phyloP scores from a whole-genome alignment of 371 early-diverging fungal species.

The Mortierella sp. region DNA sequence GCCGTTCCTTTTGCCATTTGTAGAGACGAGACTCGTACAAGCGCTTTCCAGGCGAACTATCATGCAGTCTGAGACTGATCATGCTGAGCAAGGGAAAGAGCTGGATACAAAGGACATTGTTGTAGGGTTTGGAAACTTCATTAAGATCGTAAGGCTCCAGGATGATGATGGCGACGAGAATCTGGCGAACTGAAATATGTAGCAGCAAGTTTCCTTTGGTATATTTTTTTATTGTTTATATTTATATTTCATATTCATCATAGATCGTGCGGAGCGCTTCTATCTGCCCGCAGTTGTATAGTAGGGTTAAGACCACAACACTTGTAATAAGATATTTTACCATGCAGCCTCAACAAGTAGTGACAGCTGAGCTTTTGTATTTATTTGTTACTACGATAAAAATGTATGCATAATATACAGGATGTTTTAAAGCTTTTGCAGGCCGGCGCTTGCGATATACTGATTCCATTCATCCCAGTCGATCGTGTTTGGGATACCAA shows the following conservation, averaged over 20 bases:
- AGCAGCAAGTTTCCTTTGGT: background rate
- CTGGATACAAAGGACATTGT: slow-evolving; percentile 37
- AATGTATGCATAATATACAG: background rate
- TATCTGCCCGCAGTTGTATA: background rate
- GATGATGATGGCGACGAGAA: slow-evolving; percentile 43
- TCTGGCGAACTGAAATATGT: background rate
- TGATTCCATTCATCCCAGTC: slow-evolving; percentile 58
- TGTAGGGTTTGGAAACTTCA: slow-evolving; percentile 52
- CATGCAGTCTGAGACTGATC: background rate
- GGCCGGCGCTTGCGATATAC: slow-evolving; percentile 48
- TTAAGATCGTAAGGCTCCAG: slow-evolving; percentile 47
- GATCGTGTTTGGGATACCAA: slow-evolving; percentile 53
- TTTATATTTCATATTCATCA: background rate
- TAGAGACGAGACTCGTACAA: slow-evolving; percentile 37
- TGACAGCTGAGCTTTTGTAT: background rate
- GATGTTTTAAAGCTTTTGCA: slow-evolving; percentile 38
- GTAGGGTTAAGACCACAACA: background rate
- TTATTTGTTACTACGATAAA: background rate
- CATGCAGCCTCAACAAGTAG: too few relatives aligned
- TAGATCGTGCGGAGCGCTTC: background rate
- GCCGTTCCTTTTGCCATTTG: slow-evolving; percentile 43
- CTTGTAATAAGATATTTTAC: background rate
- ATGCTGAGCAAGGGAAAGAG: slow-evolving; percentile 1
- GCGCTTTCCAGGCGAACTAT: slow-evolving; percentile 5
- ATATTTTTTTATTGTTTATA: background rate